Conservation (phyloP, 2,329 filamentous ascomycete species). For the Neofusicoccum laricinum region DNA sequence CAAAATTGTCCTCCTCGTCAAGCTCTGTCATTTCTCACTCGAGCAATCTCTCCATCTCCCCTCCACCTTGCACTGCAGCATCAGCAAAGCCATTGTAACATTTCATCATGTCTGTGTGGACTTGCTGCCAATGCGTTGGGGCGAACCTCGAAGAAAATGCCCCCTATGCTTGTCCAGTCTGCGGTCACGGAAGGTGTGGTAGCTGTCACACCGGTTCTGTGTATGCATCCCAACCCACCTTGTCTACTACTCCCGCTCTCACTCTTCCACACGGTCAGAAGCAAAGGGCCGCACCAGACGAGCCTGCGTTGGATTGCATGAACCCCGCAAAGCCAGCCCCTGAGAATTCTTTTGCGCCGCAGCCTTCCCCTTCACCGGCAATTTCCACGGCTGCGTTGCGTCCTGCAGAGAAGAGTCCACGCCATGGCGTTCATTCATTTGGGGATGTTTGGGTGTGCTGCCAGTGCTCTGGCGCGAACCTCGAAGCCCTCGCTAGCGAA, state of each 20-base stretch:
- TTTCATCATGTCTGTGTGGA: not conserved
- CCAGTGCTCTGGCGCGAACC: not conserved
- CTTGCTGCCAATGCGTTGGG: not conserved
- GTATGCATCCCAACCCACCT: not conserved
- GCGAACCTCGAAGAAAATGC: not conserved
- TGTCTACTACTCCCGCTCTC: accelerated
- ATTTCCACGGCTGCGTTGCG: no score
- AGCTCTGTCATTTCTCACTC: no score
- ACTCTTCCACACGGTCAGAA: not conserved
- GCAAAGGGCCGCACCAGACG: no score
- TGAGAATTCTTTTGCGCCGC: no score
- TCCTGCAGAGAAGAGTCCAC: no score
- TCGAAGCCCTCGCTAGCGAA: not conserved
- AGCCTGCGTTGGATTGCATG: no score
- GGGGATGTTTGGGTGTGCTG: not conserved
- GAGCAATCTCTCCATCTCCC: no score
- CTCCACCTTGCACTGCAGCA: no score
- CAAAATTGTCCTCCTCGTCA: no score
- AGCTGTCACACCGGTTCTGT: not conserved
- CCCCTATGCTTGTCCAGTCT: not conserved
- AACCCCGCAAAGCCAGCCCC: no score
- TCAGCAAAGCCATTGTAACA: no score
- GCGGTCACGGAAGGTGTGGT: not conserved
- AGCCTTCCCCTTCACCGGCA: no score
- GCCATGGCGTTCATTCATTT: not conserved